Base-by-base conservation (phyloP, 129 eudicot genomes). In the Tanacetum coccineum region DNA sequence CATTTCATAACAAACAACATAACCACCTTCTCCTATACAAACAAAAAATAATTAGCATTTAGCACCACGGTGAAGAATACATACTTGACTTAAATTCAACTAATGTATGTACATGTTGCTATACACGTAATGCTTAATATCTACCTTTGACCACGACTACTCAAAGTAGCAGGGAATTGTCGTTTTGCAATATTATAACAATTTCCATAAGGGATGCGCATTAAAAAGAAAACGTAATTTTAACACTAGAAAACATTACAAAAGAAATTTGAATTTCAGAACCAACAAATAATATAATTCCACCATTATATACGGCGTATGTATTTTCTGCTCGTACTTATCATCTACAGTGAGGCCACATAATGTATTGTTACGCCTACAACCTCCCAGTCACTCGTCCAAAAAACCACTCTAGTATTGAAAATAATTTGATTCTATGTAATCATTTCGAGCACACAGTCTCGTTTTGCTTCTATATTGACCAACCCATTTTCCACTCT, bases 1-100 rank as follows among this genome's bases (percentile, higher is more conserved):
- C 99, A 93, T 93, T 67, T 93, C 96, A 79, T 93, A 93, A 76
- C 99, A 89, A 79, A 89, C 86, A 69, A 93, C 89, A 84, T 82
- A 86, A 51, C 98, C 98, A 60, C 96, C 96, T 69, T 93, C 95
- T 62, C 95, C 98, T 93, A 49, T 15, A 74, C 54, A 28, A 83
- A 53, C 20, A 47, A 14, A 49, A 36, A 52, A 6, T 0, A 52
- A 12, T 75, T 21, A n/a, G 42, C 17, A 19, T 30, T 72, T 30
- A 71, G 53, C 42, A 50, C 11, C 3, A 78, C 61, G 1, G 19
- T 44, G 70, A 36, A 60, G 49, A 70, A 52, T 68, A 48, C 67
- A 30, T 60, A 3, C n/a, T 60, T 26, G 19, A 61, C 26, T 21
- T 14, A 13, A 45, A 10, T 15, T 56, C 1, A 26, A n/a, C 17